Evolutionary conservation across 345 rosid species (phyloP).

Genomic region (Hibiscus mutabilis): DNA sequence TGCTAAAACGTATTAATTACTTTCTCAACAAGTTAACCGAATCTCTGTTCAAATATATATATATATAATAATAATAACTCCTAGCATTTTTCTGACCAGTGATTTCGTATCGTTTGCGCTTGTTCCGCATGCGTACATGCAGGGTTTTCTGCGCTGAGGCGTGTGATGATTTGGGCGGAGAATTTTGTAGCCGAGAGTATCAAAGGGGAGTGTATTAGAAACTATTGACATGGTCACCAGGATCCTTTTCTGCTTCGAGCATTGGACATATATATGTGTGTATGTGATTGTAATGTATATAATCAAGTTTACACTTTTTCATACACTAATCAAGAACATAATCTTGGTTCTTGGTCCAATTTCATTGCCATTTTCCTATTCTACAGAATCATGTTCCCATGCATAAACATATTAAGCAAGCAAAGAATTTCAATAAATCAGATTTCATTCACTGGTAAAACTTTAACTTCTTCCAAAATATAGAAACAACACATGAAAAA

Average conservation of each 20-base stretch:
- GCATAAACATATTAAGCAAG: no score
- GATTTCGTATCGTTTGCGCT: background rate
- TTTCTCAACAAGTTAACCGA: background rate
- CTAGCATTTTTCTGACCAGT: background rate
- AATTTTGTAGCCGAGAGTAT: constrained; percentile 66
- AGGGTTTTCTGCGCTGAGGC: constrained; percentile 45
- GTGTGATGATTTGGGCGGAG: constrained; percentile 88
- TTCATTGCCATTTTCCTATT: no score
- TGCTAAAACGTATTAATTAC: constrained; percentile 25
- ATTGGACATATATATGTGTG: background rate
- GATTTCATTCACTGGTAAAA: no score
- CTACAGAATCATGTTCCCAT: no score
- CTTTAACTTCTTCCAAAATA: no score
- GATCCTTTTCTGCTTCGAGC: background rate
- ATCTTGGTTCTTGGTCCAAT: no score
- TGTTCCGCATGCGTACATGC: background rate
- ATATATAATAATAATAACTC: background rate
- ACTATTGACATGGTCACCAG: background rate
- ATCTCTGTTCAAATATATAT: background rate
- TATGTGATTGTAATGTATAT: background rate
- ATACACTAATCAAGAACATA: no score
- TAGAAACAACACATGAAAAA: no score
- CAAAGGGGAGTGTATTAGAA: constrained; percentile 37
- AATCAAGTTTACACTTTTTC: no score
- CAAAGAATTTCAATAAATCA: no score